Conservation (phyloP, 257 asterid species). For the Petunia secreta region DNA sequence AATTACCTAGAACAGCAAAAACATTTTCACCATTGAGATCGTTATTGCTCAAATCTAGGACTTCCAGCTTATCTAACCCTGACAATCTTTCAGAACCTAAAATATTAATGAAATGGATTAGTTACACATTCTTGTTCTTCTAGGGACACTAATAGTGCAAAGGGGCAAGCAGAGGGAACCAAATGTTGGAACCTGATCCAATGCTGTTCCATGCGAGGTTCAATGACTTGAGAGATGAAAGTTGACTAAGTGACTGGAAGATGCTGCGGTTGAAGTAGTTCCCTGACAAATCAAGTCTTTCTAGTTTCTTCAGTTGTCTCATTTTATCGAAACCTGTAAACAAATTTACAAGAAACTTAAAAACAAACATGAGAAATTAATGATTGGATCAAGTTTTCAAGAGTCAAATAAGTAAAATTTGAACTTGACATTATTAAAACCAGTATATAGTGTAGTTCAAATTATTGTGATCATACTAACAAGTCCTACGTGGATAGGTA, state of each 20-base stretch:
- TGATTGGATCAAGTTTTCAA: not conserved
- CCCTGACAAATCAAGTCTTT: not conserved
- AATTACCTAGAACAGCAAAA: not conserved
- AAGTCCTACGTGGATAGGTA: not conserved
- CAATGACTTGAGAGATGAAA: constrained; percentile 23
- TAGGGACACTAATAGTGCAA: not conserved
- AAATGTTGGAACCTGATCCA: not conserved
- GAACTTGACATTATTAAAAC: not conserved
- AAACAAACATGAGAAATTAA: not conserved
- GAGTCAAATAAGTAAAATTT: not conserved
- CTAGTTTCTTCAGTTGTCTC: not conserved
- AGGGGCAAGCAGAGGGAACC: not conserved
- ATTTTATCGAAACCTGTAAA: constrained; percentile 17
- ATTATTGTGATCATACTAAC: not conserved
- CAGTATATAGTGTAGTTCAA: not conserved
- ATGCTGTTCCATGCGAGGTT: not conserved
- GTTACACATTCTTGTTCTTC: not conserved
- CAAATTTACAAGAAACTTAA: not conserved
- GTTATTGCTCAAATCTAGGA: not conserved
- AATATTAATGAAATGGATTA: not conserved
- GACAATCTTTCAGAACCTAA: constrained; percentile 7
- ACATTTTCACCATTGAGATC: not conserved
- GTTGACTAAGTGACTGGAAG: not conserved
- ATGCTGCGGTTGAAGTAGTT: constrained; percentile 2
- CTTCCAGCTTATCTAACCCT: constrained; percentile 16